These are phyloP conservation scores for Psidium friedrichsthalianum DNA, from an alignment of 345 rosid species.

Conservation along the genomic window DNA sequence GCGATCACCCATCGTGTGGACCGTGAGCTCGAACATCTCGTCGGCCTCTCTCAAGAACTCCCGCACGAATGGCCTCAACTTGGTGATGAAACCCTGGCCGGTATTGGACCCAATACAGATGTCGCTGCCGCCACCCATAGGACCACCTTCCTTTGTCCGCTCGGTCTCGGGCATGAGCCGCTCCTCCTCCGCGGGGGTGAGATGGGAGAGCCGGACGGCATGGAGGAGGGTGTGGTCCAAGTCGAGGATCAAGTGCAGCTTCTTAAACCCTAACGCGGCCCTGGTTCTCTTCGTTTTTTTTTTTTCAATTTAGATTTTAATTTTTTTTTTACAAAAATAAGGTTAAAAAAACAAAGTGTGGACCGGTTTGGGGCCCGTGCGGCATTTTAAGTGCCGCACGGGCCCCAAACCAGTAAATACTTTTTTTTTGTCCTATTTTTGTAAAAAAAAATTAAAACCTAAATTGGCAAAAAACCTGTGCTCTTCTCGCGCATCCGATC, in stretches of 20 bases:
- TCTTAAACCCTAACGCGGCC: not conserved
- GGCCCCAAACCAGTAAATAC: too few species aligned
- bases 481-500: not conserved
- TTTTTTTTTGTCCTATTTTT: too few species aligned
- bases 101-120: not conserved
- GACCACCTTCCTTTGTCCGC: not conserved
- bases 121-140: not conserved
- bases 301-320: too few species aligned
- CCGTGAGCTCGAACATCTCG: not conserved
- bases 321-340: too few species aligned
- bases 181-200: not conserved
- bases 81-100: not conserved
- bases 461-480: too few species aligned
- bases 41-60: not conserved
- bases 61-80: not conserved
- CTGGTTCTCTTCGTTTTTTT: not conserved
- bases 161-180: not conserved
- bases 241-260: not conserved
- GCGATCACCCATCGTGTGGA: not conserved
- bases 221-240: not conserved
- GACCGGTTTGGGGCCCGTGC: too few species aligned
- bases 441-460: too few species aligned
- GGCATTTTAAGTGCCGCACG: too few species aligned
- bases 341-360: too few species aligned
- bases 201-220: not conserved